Base-by-base conservation (phyloP, 495 filamentous ascomycete species). In the Annulohypoxylon bovei region DNA sequence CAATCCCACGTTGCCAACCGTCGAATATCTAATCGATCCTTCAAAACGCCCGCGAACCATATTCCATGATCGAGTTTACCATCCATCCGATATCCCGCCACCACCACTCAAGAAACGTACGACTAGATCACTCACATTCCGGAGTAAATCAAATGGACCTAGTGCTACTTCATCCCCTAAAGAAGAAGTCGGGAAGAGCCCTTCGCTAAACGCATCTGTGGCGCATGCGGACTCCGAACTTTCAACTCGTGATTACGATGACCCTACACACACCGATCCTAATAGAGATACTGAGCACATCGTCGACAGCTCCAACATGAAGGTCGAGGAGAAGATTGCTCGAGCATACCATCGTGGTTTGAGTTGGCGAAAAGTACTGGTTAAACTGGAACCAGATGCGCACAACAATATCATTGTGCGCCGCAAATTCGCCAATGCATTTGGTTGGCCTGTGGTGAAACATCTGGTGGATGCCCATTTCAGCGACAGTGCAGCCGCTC, bases 361-460 rank as follows among this genome's bases (percentile, higher is more conserved):
- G 18, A 91, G 91, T 4, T 99, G 95, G 95, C 91, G 95, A 9
- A 99, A 99, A 76, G 95, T 98, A 2, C 88, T 99, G 8, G 95
- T 98, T 20, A 88, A 94, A 44, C 85, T 99, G 7, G 95, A 99
- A 76, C 95, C 95, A 0, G 95, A 99, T 83, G 95, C 95, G 2
- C 95, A 99, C 78, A 99, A 99, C 79, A 99, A 99, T 76, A 95
- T 99, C 62, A 91, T 97, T 64, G 95, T 99, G 18, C 90, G 95
- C 25, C 89, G 95, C 30, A 95, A 92, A 88, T 98, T 99, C 71
- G 91, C 94, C 62, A 99, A 99, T 76, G 95, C 95, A 0, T 97
- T 97, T 74, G 95, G 95, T 3, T 99, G 95, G 95, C 94, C 95
- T 0, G 95, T 99, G 4, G 84, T 98, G 49, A 92, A 97, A 75